Evolutionary conservation across 1,284 basidiomycete species (phyloP), one percentile per base, ranked within the genome.

Genomic region (Ustilago curta): DNA sequence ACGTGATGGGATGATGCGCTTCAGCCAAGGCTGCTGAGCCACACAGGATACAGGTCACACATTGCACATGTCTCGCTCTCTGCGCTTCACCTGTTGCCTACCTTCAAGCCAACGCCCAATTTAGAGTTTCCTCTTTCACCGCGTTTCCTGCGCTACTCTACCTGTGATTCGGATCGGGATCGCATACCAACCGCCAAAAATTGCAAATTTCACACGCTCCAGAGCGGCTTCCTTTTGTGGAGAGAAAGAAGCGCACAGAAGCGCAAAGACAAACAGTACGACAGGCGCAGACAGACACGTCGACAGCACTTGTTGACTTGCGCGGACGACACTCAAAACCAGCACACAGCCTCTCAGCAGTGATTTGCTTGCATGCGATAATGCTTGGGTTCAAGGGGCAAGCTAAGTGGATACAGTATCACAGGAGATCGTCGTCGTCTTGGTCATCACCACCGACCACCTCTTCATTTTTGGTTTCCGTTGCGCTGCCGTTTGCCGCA

Each of bases 401-500:
- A 12, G 31, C n/a, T n/a, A n/a, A n/a, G 31, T 32, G 2, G 31
- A 37, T 16, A n/a, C n/a, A n/a, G n/a, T n/a, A 14, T 16, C 14
- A 83, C 40, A 79, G 78, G 29, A 70, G 77, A 53, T 84, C 85
- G 31, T 85, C 82, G 57, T 86, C 85, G 39, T 81, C 83, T 25
- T 79, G 80, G 27, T 79, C 77, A 44, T 65, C 77, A 35, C 58
- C 76, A 32, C 65, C 80, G 31, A 81, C 71, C 59, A 71, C 67
- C 40, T 83, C 76, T n/a, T 53, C 53, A 31, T 83, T 79, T 40
- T 53, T 57, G n/a, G 31, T 66, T 18, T 76, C 77, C 31, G 78
- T 83, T 16, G 86, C 87, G 2, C 87, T 88, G 7, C 81, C 87
- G n/a, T 89, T 88, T 32, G 88, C 89, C 5, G 88, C 89, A 25